Evolutionary conservation across 176 grass and related monocot genomes (phyloP), one percentile per base, ranked within the genome.

Genomic region (Elaeis guineensis): DNA sequence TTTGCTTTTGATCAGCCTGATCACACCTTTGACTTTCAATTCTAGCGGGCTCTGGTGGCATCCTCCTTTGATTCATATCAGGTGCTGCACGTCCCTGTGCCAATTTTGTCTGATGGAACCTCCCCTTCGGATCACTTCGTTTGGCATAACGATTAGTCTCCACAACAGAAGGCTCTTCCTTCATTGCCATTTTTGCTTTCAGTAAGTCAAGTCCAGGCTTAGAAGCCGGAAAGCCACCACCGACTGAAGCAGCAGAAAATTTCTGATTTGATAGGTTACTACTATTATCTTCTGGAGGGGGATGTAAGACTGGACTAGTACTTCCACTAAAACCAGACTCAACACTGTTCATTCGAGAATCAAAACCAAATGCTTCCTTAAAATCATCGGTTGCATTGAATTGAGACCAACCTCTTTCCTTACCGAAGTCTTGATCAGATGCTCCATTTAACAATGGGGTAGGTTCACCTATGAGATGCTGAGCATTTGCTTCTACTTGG

Each of bases 1-100:
- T 61, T 69, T 66, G 74, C n/a, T 76, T 50, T 6, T 58, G 39
- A 49, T 73, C 70, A 49, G 22, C 30, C 21, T 54, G 55, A 77
- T 57, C 12, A 24, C 48, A 20, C 1, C 66, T 23, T 44, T 51
- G 52, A 1, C 63, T 67, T 70, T 74, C 71, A 57, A 57, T 73
- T 49, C 64, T 79, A 39, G 64, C 70, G 4, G 32, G 59, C 53
- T 23, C 59, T 51, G 49, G 81, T 0, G 22, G 60, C 28, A 56
- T 50, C 64, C 54, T 69, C 19, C 49, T 61, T 54, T 82, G 24
- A 49, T 44, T 12, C 35, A 44, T 44, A 44, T 44, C 11, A 12
- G 35, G 9, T 44, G 11, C 14, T 76, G 66, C 78, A 75, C 65
- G 52, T 74, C 58, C 11, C 23, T 16, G 11, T 18, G 3, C 18